Evolutionary conservation across 345 rosid species (phyloP), one percentile per base, ranked within the genome.

Genomic region (Salix arbutifolia): DNA sequence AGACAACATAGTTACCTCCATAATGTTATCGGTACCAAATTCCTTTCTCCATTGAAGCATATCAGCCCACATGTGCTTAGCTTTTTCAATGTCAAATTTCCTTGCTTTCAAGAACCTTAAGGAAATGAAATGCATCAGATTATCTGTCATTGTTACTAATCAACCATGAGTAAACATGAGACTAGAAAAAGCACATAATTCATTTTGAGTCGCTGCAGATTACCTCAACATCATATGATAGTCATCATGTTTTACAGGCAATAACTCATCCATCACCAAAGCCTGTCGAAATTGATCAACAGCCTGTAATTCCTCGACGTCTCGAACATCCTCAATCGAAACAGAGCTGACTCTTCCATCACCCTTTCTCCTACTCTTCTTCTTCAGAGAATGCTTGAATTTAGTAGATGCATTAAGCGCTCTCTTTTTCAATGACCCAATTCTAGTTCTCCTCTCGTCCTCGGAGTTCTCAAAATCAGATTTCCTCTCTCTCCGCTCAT

Each of bases 401-500:
- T 90, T 94, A 1, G 97, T 78, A 30, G 98, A 94, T 10, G 99
- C 98, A 88, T 90, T 86, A 78, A 96, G 71, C 0, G 99, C 99
- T 81, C 92, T 96, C 88, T 96, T 96, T 78, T 94, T 96, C 87
- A 96, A 69, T 5, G 98, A 82, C 37, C 99, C 97, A 26, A 96
- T 94, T 85, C 97, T 91, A 1, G 98, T 92, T 50, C 93, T 85
- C 90, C 98, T 94, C 81, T 96, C 99, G 75, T 96, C 99, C 86
- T 96, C 99, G 6, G 99, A 96, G 85, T 86, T 92, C 84, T 96
- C 99, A 74, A 96, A 96, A 82, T 96, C 99, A 17, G 97, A 94
- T 76, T 84, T 94, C 80, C 99, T 90, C 77, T 96, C 97, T 69
- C 90, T 90, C 85, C 88, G 94, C 83, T 94, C 99, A 74, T 96